Evolutionary conservation across 768 basidiomycete species (phyloP).

Genomic region (Trametopsis cervina): DNA sequence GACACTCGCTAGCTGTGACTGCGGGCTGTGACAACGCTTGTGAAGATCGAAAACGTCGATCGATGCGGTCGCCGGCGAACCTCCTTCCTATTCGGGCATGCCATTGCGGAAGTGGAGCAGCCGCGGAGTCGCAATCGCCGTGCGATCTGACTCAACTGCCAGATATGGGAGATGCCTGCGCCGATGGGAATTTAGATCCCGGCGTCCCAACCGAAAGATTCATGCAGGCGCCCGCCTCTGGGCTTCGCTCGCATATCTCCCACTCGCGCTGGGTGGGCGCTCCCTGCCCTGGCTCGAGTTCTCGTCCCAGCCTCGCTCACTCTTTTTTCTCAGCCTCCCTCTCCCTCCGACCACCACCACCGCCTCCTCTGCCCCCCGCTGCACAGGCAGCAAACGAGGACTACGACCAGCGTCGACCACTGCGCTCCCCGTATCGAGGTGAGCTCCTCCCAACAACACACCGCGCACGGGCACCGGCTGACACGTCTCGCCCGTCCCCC

Average conservation of each 20-base stretch:
- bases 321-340: background rate
- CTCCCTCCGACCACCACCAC: background rate
- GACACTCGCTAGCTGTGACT: too few relatives aligned
- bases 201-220: background rate
- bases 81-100: too few relatives aligned
- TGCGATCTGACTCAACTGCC: background rate
- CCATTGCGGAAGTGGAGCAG: too few relatives aligned
- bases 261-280: background rate
- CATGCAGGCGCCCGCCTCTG: background rate
- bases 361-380: background rate
- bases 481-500: conserved; percentile 2
- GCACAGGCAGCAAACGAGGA: conserved; percentile 4
- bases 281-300: background rate
- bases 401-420: conserved; percentile 9
- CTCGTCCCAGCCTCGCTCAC: background rate
- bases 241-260: background rate
- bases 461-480: background rate
- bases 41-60: too few relatives aligned
- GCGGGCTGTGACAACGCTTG: too few relatives aligned
- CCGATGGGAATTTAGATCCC: too few relatives aligned
- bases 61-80: too few relatives aligned
- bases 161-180: background rate
- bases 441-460: background rate
- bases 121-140: too few relatives aligned
- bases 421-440: conserved; percentile 8